Evolutionary conservation across 192 early-diverging fungal genomes (phyloP), one percentile per base, ranked within the genome.

Genomic region (Rhizoclosmatium globosum): DNA sequence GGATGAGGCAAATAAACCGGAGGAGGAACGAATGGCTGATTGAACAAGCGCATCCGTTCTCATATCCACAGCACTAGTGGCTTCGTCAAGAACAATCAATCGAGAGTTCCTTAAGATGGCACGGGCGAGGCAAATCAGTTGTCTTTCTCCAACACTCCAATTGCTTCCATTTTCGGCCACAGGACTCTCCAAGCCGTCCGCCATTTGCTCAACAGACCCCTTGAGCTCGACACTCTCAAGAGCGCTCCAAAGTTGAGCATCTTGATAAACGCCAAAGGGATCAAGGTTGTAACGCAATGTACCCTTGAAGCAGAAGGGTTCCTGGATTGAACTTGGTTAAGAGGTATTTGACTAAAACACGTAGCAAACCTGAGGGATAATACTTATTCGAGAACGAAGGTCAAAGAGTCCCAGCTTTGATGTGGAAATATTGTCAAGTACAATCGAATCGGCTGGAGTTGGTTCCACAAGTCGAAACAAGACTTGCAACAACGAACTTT

Each of bases 81-180:
- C 85, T 74, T 89, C 88, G 71, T 89, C 88, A 74, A 87, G 41
- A 38, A 89, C 83, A 6, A 89, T 70, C 17, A 89, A n/a, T 45
- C 64, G 72, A 19, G 78, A 74, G 70, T 79, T 66, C 21, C 71
- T 6, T 60, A 79, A 43, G 42, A 79, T 65, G 4, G 92, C 91
- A 19, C 92, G 86, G 9, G 91, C 91, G 66, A 93, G 82, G 78
- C 92, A 93, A 58, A 93, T 74, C 7, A 95, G 81, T 80, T 95
- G 94, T 13, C 93, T 85, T 76, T 95, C 92, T 44, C 94, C 94
- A 64, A 93, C 85, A 43, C 82, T 86, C 76, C 92, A 92, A 77
- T 94, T 95, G 45, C 50, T 62, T 4, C 83, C 81, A 73, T 95
- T 94, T 83, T 96, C 94, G 64, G 87, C 90, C 39, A 97, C 95